Conservation (phyloP, 768 basidiomycete genomes). For the Vishniacozyma victoriae region DNA sequence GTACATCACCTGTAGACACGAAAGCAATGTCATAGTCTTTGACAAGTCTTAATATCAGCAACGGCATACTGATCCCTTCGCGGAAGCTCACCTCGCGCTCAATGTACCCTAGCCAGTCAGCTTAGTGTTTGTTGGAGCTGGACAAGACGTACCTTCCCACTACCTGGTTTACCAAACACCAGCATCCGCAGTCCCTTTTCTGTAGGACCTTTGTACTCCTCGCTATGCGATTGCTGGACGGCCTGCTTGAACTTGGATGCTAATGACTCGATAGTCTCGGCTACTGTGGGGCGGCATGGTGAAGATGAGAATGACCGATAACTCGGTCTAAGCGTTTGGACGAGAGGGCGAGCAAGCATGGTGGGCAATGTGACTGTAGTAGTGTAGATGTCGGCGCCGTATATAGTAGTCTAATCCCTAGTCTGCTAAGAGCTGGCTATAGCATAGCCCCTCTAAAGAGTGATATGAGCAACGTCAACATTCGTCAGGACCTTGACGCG, state of each 20-base stretch:
- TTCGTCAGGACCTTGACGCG: constrained; percentile 9
- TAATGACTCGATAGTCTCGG: constrained; percentile 11
- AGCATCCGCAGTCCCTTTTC: constrained; percentile 43
- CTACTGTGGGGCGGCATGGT: background rate
- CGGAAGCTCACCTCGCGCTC: constrained; percentile 24
- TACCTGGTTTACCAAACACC: constrained; percentile 48
- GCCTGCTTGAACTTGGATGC: constrained; percentile 12
- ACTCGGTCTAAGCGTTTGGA: background rate
- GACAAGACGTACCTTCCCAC: constrained; percentile 25
- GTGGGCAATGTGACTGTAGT: background rate
- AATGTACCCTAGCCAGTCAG: constrained; percentile 26
- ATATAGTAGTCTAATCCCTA: background rate
- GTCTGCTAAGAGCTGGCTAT: too few species aligned
- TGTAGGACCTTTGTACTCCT: constrained; percentile 22
- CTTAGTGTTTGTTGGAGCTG: background rate
- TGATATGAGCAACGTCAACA: constrained; percentile 1
- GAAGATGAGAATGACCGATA: background rate
- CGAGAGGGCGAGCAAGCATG: background rate
- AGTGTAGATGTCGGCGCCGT: background rate
- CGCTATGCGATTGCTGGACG: constrained; percentile 9
- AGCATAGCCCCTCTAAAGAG: too few species aligned
- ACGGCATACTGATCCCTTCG: background rate
- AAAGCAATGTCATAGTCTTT: constrained; percentile 47
- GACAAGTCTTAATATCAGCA: constrained; percentile 30
- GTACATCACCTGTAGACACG: constrained; percentile 47